Conservation (phyloP, 352 stramenopile species). For the Phytophthora cactorum region DNA sequence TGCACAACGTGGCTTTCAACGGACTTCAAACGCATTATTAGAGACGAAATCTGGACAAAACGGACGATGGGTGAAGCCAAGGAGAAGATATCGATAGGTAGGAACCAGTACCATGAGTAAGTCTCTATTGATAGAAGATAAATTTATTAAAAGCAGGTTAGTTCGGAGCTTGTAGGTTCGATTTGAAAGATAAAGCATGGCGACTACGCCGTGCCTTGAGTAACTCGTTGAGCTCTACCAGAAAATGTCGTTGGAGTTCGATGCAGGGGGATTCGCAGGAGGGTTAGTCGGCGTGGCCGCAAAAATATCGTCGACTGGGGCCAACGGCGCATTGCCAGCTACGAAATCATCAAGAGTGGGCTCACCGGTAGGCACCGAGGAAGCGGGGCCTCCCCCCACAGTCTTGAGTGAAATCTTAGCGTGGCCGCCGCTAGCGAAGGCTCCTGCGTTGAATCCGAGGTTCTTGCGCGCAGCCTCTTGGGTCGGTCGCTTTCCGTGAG, state of each 20-base stretch:
- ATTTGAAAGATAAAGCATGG: not conserved
- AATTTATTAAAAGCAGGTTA: constrained; percentile 16
- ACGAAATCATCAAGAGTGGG: constrained; percentile 65
- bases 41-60: constrained; percentile 20
- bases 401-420: constrained; percentile 72
- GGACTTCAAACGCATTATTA: constrained; percentile 29
- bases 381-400: constrained; percentile 29
- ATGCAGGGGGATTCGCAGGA: constrained; percentile 12
- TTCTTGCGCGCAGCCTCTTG: constrained; percentile 72
- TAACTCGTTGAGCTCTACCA: constrained; percentile 25
- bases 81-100: not conserved
- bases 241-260: constrained; percentile 38
- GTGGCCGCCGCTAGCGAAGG: constrained; percentile 43
- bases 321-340: constrained; percentile 30
- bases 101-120: no score
- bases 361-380: constrained; percentile 10
- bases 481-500: constrained; percentile 69
- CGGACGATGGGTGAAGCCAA: constrained; percentile 15
- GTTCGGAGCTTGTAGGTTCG: not conserved
- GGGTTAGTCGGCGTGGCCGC: constrained; percentile 20
- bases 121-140: constrained; percentile 1
- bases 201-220: not conserved
- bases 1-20: constrained; percentile 18
- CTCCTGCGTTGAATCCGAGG: constrained; percentile 61
- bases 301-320: constrained; percentile 31